Conservation (phyloP, 1,284 basidiomycete genomes). For the Ganoderma sp. region DNA sequence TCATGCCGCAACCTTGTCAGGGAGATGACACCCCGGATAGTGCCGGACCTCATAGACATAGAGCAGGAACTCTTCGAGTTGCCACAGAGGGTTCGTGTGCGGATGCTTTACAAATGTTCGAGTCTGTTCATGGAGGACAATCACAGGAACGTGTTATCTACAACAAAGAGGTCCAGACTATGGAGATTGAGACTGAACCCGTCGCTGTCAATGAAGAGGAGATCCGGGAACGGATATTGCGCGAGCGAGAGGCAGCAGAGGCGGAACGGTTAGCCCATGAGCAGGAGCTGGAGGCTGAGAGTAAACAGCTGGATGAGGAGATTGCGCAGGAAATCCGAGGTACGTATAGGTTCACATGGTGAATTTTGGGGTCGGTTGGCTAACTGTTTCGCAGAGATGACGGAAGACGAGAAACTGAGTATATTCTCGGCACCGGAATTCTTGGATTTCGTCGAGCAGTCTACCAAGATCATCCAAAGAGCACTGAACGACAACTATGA, state of each 20-base stretch:
- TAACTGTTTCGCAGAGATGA: slow-evolving; percentile 62
- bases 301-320: slow-evolving; percentile 77
- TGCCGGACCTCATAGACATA: slow-evolving; percentile 83
- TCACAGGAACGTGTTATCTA: slow-evolving; percentile 86
- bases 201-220: slow-evolving; percentile 70
- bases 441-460: slow-evolving; percentile 91
- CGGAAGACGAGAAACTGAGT: slow-evolving; percentile 81
- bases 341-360: slow-evolving; percentile 38
- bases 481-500: slow-evolving; percentile 98
- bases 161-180: slow-evolving; percentile 93
- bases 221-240: slow-evolving; percentile 69
- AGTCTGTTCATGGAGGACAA: background rate
- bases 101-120: slow-evolving; percentile 7
- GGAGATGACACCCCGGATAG: slow-evolving; percentile 64
- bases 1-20: slow-evolving; percentile 42
- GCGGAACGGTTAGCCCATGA: slow-evolving; percentile 75
- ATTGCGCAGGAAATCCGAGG: slow-evolving; percentile 84
- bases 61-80: slow-evolving; percentile 89
- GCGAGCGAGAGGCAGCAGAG: slow-evolving; percentile 66
- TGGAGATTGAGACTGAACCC: slow-evolving; percentile 59
- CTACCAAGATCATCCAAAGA: slow-evolving; percentile 94
- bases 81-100: slow-evolving; percentile 73
- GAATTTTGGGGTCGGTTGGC: background rate
- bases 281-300: slow-evolving; percentile 82
- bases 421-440: slow-evolving; percentile 90